Evolutionary conservation across 129 eudicot genomes (phyloP), one percentile per base, ranked within the genome.

Genomic region (Dittrichia graveolens): DNA sequence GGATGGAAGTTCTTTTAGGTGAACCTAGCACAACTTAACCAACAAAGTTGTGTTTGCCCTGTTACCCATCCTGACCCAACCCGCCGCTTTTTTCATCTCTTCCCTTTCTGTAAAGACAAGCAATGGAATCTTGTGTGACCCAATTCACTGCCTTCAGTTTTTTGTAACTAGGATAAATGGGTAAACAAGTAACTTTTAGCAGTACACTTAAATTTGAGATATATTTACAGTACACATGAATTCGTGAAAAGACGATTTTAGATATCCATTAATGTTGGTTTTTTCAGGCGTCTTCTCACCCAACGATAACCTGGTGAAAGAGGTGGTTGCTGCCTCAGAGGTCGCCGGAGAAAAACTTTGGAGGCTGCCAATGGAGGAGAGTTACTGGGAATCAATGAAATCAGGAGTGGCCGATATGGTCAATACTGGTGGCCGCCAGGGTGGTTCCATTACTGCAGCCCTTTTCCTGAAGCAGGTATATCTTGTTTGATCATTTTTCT

Each of bases 341-440:
- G 78, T 65, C 5, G 78, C 88, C n/a, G 98, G 98, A 68, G 98
- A 93, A 80, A 93, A 92, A 88, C 88, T 92, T 13, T 92, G 98
- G 98, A 87, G 96, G 83, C 62, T 92, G 88, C 98, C 98, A 1
- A 40, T 92, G 88, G 98, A 92, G 81, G 98, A 92, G 52, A 92
- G 96, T 74, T 93, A 93, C 59, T 90, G 98, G 98, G 98, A 93
- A 10, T 82, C 95, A 11, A 90, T 93, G 98, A 93, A 93, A 85
- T 93, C 98, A 48, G 96, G 95, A 49, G 93, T 93, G 14, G 98
- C 98, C 41, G 98, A 89, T 85, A 92, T 92, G 98, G 95, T 89
- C 6, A 92, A 92, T 69, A 89, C 98, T 4, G 98, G 98, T 18
- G 96, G 95, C 72, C 98, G 98, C 67, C 96, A 81, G 75, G 98